Conservation (phyloP, 495 filamentous ascomycete species). For the Monascus purpureus region DNA sequence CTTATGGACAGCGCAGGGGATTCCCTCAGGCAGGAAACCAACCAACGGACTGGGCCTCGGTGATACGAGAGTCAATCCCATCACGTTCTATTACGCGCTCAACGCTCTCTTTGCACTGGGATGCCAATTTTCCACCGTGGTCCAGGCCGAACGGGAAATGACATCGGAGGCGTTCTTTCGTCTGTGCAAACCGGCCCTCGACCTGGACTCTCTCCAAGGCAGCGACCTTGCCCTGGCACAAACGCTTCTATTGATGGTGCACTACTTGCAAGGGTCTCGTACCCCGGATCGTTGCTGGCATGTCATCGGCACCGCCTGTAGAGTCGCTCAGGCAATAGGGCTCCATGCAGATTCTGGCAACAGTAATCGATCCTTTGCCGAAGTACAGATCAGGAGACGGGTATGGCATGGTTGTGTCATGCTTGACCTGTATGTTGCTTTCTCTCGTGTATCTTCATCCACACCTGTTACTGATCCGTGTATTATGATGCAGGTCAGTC, state of each 20-base stretch:
- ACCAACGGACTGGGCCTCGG: too few relatives aligned
- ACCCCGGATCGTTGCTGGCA: conserved; percentile 28
- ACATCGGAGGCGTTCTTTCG: conserved; percentile 20
- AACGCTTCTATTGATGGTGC: conserved; percentile 19
- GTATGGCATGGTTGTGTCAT: conserved; percentile 29
- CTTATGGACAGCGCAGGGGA: conserved; percentile 17
- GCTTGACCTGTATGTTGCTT: too few relatives aligned
- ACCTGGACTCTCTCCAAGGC: conserved; percentile 18
- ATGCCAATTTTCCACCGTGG: conserved; percentile 18
- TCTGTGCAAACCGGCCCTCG: conserved; percentile 15
- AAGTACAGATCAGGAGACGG: conserved; percentile 20
- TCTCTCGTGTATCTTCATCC: too few relatives aligned
- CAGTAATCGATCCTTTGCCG: conserved; percentile 8
- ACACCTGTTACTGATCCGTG: too few relatives aligned
- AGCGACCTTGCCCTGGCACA: conserved; percentile 19
- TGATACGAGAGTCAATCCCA: too few relatives aligned
- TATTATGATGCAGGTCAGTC: too few relatives aligned
- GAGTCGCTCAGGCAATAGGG: conserved; percentile 22
- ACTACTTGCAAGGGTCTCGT: conserved; percentile 24
- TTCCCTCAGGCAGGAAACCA: too few relatives aligned
- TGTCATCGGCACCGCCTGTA: conserved; percentile 19
- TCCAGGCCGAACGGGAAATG: conserved; percentile 7
- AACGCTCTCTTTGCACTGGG: conserved; percentile 26
- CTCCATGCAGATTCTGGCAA: conserved; percentile 12
- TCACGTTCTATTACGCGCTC: too few relatives aligned